Conservation (phyloP, 257 asterid genomes). For the Nicotiana noctiflora region DNA sequence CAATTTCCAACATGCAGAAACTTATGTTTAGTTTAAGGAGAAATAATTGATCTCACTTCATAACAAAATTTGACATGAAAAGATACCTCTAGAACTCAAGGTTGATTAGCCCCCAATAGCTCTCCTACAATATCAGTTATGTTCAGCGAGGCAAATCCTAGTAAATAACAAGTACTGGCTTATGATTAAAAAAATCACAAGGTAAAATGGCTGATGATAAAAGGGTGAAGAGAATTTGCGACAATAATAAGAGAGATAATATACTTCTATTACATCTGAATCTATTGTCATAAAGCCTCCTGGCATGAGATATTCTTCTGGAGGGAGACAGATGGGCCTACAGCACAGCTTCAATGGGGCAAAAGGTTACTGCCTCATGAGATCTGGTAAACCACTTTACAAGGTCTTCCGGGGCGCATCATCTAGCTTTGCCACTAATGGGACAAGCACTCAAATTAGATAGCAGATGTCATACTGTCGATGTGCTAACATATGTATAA, state of each 20-base stretch:
- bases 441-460: not conserved
- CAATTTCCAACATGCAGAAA: not conserved
- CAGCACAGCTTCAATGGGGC: not conserved
- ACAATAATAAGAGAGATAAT: not conserved
- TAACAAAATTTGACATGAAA: not conserved
- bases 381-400: not conserved
- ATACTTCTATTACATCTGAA: not conserved
- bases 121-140: not conserved
- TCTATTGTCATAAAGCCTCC: not conserved
- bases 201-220: not conserved
- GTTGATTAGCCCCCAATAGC: not conserved
- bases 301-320: not conserved
- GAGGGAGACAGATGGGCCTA: not conserved
- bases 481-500: not conserved
- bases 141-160: not conserved
- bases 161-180: not conserved
- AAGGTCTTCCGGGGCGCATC: not conserved
- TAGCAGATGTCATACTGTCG: not conserved
- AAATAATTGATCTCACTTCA: not conserved
- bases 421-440: not conserved
- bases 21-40: not conserved
- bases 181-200: not conserved
- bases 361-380: not conserved
- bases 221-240: not conserved
- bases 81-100: not conserved